Conservation (phyloP, 495 filamentous ascomycete genomes). For the Melanomma pulvis-pyrius region DNA sequence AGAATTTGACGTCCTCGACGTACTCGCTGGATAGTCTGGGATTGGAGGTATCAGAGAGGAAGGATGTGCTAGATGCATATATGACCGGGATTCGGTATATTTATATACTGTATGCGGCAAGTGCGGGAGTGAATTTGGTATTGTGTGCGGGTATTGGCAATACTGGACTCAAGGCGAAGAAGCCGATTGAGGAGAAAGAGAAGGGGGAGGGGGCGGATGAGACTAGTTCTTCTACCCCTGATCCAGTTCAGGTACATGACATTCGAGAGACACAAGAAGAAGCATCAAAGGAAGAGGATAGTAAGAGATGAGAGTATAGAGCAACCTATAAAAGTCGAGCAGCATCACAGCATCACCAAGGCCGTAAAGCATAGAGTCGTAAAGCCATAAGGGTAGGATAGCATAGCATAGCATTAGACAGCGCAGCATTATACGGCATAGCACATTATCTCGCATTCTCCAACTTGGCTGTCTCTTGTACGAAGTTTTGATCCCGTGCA, state of each 20-base stretch:
- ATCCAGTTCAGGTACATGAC: background rate
- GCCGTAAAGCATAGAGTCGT: background rate
- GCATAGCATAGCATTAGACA: slow-evolving; percentile 2
- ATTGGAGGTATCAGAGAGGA: slow-evolving; percentile 4
- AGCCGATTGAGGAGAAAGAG: slow-evolving; percentile 2
- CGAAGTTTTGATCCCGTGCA: too few species aligned
- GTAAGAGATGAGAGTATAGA: background rate
- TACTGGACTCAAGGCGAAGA: slow-evolving; percentile 22
- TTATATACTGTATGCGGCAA: slow-evolving; percentile 25
- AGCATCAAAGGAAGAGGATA: background rate
- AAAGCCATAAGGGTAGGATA: too few species aligned
- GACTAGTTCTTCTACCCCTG: background rate
- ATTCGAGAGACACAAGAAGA: background rate
- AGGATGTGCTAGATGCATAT: slow-evolving; percentile 10
- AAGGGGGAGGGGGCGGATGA: background rate
- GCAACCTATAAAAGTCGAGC: background rate
- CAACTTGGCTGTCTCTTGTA: too few species aligned
- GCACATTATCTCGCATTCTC: background rate
- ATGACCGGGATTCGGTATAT: slow-evolving; percentile 22
- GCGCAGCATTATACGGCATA: background rate
- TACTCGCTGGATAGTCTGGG: slow-evolving; percentile 6
- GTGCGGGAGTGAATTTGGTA: slow-evolving; percentile 16
- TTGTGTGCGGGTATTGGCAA: slow-evolving; percentile 21
- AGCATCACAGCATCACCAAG: background rate
- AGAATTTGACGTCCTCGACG: slow-evolving; percentile 21